Percentiles rank a stretch among this genome's conserved stretches.
phyloP scores from a whole-genome alignment of 805 yeast genomes.

The Ogataea glucozyma region DNA sequence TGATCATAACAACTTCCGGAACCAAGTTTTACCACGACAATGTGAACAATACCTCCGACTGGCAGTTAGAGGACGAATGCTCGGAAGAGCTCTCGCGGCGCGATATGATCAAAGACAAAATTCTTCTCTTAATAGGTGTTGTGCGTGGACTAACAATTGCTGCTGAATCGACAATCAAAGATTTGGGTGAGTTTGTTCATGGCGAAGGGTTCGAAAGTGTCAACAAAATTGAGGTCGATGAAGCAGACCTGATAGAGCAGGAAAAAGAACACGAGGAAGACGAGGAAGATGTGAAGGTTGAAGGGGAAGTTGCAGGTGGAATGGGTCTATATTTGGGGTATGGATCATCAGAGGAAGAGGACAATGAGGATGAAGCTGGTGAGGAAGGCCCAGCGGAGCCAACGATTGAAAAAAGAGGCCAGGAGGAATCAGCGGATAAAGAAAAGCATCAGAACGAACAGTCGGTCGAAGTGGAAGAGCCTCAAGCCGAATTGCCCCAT shows the following conservation, averaged over 20 bases:
- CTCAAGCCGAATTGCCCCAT: neutral
- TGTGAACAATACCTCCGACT: constrained; percentile 15
- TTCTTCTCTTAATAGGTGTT: constrained; percentile 19
- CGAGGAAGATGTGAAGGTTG: constrained; percentile 2
- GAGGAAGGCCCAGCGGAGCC: neutral
- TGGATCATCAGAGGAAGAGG: constrained; percentile 5
- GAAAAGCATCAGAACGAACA: too few species aligned
- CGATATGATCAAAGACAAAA: constrained; percentile 11
- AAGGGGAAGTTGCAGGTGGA: neutral
- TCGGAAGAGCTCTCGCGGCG: constrained; percentile 8
- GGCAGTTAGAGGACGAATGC: constrained; percentile 27
- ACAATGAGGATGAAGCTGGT: constrained; percentile 4
- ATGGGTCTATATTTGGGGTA: constrained; percentile 8
- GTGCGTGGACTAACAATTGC: constrained; percentile 22
- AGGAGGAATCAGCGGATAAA: too few species aligned
- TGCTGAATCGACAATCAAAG: constrained; percentile 1
- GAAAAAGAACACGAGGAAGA: constrained; percentile 1
- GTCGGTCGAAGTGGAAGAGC: too few species aligned
- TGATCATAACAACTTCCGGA: constrained; percentile 27
- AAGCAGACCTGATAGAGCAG: neutral
- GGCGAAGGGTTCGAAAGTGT: constrained; percentile 9
- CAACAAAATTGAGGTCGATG: constrained; percentile 3
- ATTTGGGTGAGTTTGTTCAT: constrained; percentile 12
- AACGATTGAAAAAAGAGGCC: constrained; percentile 2
- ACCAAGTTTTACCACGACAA: constrained; percentile 27